Evolutionary conservation across 306 rosid genomes (phyloP).

Genomic region (Lathyrus oleraceus): DNA sequence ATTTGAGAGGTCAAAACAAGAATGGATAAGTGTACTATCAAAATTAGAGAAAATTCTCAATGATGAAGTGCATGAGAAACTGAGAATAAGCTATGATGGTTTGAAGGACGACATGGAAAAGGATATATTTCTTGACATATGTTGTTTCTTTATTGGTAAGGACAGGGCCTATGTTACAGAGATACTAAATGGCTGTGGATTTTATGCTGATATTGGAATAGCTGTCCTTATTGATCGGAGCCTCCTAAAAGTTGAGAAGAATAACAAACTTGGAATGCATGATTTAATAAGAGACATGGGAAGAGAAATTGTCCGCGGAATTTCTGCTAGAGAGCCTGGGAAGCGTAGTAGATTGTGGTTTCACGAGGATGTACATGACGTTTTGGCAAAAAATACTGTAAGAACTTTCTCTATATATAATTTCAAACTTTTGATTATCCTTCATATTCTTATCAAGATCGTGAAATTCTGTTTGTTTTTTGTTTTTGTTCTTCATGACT

Average conservation of each 20-base stretch:
- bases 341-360: conserved; percentile 8
- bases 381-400: neutral
- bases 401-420: neutral
- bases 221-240: neutral
- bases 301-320: conserved; percentile 3
- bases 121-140: conserved; percentile 1
- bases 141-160: conserved; percentile 1
- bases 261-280: neutral
- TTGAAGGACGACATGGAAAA: neutral
- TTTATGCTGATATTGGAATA: conserved; percentile 4
- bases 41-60: neutral
- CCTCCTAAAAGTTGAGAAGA: neutral
- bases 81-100: conserved; percentile 5
- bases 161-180: conserved; percentile 1
- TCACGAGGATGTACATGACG: neutral
- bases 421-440: neutral
- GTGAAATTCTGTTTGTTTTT: neutral
- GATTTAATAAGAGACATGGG: neutral
- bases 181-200: neutral
- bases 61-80: neutral
- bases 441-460: neutral
- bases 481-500: neutral
- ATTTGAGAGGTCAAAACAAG: conserved; percentile 6
- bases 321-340: neutral
- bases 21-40: neutral